These are phyloP conservation scores for Phytophthora pisi DNA, from an alignment of 352 stramenopile genomes.

Conservation along the genomic window DNA sequence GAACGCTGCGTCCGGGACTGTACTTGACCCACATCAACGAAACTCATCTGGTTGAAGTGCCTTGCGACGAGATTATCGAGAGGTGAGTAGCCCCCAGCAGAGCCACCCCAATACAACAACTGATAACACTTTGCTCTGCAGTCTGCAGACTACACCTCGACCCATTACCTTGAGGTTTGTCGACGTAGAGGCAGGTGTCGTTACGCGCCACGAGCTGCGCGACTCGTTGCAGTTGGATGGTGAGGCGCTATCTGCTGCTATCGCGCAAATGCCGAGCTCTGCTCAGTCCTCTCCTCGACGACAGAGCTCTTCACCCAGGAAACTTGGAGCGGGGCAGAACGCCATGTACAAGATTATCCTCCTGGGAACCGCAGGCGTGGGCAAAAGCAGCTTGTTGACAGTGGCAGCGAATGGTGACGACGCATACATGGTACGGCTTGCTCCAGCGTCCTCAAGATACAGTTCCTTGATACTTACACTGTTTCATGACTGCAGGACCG, in stretches of 20 bases:
- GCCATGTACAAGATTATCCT: constrained; percentile 82
- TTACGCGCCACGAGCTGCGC: constrained; percentile 74
- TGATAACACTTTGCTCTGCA: constrained; percentile 8
- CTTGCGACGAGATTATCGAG: constrained; percentile 73
- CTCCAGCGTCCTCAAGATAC: not conserved
- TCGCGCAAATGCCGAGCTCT: constrained; percentile 24
- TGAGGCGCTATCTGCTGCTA: constrained; percentile 27
- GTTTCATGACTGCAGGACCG: constrained; percentile 45
- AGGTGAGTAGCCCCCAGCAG: constrained; percentile 29
- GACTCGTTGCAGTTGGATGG: constrained; percentile 64
- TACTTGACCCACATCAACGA: constrained; percentile 88
- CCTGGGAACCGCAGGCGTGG: constrained; percentile 75
- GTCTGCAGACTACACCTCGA: constrained; percentile 58
- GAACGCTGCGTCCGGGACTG: constrained; percentile 63
- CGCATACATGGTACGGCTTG: constrained; percentile 45
- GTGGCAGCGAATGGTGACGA: constrained; percentile 65
- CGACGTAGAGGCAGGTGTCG: constrained; percentile 78
- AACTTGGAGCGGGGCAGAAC: constrained; percentile 1
- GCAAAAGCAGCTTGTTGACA: constrained; percentile 78
- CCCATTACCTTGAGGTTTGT: constrained; percentile 74
- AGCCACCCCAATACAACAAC: too few species aligned
- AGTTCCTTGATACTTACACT: not conserved
- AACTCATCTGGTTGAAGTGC: constrained; percentile 58
- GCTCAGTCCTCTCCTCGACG: constrained; percentile 19
- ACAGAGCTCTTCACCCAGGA: constrained; percentile 18